These are phyloP conservation scores for Lagerstroemia fauriei DNA, from an alignment of 441 rosid species.

Conservation along the genomic window DNA sequence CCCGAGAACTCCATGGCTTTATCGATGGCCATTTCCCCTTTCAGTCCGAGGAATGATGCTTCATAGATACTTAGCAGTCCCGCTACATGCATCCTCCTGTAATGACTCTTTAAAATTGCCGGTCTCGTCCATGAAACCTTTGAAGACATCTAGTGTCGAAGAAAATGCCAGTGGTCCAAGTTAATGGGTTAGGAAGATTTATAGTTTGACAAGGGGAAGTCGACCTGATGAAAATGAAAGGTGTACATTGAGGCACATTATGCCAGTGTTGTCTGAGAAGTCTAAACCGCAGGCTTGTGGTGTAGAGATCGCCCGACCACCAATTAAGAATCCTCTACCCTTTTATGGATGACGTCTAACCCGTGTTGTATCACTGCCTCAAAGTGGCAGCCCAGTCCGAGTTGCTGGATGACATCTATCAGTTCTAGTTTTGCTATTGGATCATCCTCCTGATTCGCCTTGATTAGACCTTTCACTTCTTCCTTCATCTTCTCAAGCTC, in stretches of 20 bases:
- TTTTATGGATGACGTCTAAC: not conserved
- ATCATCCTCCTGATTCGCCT: not conserved
- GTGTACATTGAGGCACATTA: not conserved
- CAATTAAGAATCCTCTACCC: too few relatives aligned
- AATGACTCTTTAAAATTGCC: conserved; percentile 25
- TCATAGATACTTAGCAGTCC: conserved; percentile 36
- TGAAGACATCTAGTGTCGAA: conserved; percentile 21
- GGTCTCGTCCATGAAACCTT: conserved; percentile 22
- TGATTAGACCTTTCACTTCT: conserved; percentile 16
- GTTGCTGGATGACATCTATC: conserved; percentile 37
- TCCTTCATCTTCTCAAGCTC: conserved; percentile 30
- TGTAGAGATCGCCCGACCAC: conserved; percentile 14
- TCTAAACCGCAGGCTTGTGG: conserved; percentile 33
- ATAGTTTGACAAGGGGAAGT: not conserved
- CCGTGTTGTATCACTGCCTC: conserved; percentile 31
- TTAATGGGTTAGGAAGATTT: too few relatives aligned
- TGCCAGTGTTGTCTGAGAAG: conserved; percentile 34
- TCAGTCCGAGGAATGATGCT: conserved; percentile 33
- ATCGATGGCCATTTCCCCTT: conserved; percentile 25
- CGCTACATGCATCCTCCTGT: not conserved
- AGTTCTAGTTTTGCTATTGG: conserved; percentile 15
- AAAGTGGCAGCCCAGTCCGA: conserved; percentile 39
- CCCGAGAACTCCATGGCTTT: conserved; percentile 26
- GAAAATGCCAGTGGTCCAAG: too few relatives aligned
- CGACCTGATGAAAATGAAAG: not conserved